Conservation (phyloP, 2,329 filamentous ascomycete species). For the Ceratocystis variospora region DNA sequence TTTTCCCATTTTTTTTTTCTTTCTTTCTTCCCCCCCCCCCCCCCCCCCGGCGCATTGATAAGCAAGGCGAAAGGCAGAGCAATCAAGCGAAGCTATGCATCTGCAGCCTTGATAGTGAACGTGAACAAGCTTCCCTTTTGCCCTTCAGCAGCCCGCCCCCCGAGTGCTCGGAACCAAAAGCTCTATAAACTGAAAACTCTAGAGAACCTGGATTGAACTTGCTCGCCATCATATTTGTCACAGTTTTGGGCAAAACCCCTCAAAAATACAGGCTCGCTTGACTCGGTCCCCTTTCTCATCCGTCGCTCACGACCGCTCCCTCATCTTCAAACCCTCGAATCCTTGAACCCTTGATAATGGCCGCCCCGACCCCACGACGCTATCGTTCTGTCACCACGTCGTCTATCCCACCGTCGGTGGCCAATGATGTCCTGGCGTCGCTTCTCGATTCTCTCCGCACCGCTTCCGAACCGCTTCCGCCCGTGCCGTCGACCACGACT, state of each 20-base stretch:
- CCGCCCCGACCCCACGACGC: slow-evolving; percentile 33
- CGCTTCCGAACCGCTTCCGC: slow-evolving; percentile 25
- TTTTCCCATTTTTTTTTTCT: too few relatives aligned
- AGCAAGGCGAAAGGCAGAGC: not conserved
- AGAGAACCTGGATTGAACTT: too few relatives aligned
- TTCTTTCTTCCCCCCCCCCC: too few relatives aligned
- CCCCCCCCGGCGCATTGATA: slow-evolving; percentile 2
- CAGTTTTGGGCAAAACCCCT: too few relatives aligned
- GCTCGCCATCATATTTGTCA: too few relatives aligned
- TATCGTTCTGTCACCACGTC: slow-evolving; percentile 52
- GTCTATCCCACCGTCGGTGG: slow-evolving; percentile 44
- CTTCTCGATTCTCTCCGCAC: slow-evolving; percentile 37
- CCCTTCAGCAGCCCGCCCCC: not conserved
- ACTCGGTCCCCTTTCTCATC: not conserved
- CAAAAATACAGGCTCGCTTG: not conserved
- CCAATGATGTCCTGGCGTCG: slow-evolving; percentile 43
- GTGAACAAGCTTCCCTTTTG: not conserved
- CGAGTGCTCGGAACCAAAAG: not conserved
- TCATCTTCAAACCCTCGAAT: not conserved
- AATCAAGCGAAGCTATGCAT: not conserved
- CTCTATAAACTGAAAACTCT: too few relatives aligned
- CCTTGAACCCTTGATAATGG: not conserved
- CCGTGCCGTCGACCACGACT: not conserved
- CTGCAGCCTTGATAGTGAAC: not conserved
- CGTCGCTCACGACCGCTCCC: not conserved